These are phyloP conservation scores for Ophiostoma pallidulum DNA, from an alignment of 2,329 filamentous ascomycete genomes.

Conservation along the genomic window DNA sequence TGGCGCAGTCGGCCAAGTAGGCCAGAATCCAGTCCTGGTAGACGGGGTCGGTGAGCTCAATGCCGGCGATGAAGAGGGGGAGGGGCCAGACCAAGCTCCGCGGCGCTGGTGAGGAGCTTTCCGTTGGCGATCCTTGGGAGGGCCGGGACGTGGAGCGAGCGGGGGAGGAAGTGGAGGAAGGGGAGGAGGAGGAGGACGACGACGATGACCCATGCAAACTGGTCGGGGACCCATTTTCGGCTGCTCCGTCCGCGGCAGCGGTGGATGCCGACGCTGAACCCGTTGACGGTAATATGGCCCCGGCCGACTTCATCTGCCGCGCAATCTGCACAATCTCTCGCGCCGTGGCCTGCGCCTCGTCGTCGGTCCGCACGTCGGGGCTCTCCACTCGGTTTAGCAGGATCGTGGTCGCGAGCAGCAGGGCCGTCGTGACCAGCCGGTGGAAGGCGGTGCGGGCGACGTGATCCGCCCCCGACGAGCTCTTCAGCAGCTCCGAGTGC, in stretches of 20 bases:
- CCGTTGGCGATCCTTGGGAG: too few relatives aligned
- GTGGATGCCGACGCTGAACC: too few relatives aligned
- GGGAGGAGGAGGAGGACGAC: too few relatives aligned
- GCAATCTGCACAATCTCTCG: slow-evolving; percentile 11
- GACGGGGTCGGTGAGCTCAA: slow-evolving; percentile 19
- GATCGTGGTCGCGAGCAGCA: slow-evolving; percentile 6
- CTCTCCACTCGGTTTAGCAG: slow-evolving; percentile 3
- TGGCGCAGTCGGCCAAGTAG: slow-evolving; percentile 8
- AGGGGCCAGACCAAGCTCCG: slow-evolving; percentile 17
- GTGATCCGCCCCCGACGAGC: slow-evolving; percentile 3
- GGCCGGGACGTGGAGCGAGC: too few relatives aligned
- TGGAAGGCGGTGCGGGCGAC: slow-evolving; percentile 6
- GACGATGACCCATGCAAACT: too few relatives aligned
- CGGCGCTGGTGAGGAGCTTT: too few relatives aligned
- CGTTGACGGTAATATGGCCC: not conserved
- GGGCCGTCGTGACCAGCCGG: slow-evolving; percentile 8
- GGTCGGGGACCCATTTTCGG: too few relatives aligned
- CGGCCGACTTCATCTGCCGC: slow-evolving; percentile 1
- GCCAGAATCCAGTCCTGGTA: slow-evolving; percentile 17
- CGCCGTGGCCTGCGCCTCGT: slow-evolving; percentile 9
- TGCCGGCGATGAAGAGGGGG: slow-evolving; percentile 18
- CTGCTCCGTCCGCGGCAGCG: too few relatives aligned
- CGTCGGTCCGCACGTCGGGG: slow-evolving; percentile 7
- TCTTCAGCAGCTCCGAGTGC: slow-evolving; percentile 3
- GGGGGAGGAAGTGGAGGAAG: too few relatives aligned